Conservation (phyloP, 495 filamentous ascomycete genomes). For the Xylaria venustula region DNA sequence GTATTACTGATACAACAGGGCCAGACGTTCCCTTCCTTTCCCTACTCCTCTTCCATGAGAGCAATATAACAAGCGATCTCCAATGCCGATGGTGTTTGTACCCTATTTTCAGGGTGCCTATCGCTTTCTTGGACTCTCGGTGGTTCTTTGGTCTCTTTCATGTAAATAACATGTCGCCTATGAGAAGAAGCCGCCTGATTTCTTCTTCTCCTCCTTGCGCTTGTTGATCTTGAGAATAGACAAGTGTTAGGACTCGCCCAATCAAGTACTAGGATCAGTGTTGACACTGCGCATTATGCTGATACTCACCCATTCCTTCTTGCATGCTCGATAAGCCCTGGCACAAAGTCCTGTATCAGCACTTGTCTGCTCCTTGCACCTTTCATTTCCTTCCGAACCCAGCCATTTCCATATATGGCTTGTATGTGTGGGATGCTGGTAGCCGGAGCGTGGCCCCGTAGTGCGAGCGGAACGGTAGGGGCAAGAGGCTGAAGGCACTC, state of each 20-base stretch:
- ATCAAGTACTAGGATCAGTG: background rate
- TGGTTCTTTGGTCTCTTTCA: too few relatives aligned
- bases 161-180: background rate
- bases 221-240: constrained; percentile 43
- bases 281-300: background rate
- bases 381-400: background rate
- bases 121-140: too few relatives aligned
- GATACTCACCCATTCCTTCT: constrained; percentile 81
- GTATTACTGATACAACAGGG: too few relatives aligned
- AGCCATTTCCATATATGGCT: too few relatives aligned
- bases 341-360: constrained; percentile 18
- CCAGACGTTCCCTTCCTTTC: too few relatives aligned
- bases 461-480: background rate
- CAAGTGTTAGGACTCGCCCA: constrained; percentile 15
- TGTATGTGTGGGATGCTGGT: too few relatives aligned
- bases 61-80: too few relatives aligned
- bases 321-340: constrained; percentile 92
- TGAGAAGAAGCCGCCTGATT: constrained; percentile 13
- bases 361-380: background rate
- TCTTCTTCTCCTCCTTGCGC: constrained; percentile 48
- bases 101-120: too few relatives aligned
- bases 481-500: constrained; percentile 27
- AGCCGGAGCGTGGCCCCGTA: background rate
- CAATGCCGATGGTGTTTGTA: too few relatives aligned
- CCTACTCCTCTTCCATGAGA: too few relatives aligned